phyloP scores from a whole-genome alignment of 176 grass and related monocot species.

The Bolboschoenus planiculmis region DNA sequence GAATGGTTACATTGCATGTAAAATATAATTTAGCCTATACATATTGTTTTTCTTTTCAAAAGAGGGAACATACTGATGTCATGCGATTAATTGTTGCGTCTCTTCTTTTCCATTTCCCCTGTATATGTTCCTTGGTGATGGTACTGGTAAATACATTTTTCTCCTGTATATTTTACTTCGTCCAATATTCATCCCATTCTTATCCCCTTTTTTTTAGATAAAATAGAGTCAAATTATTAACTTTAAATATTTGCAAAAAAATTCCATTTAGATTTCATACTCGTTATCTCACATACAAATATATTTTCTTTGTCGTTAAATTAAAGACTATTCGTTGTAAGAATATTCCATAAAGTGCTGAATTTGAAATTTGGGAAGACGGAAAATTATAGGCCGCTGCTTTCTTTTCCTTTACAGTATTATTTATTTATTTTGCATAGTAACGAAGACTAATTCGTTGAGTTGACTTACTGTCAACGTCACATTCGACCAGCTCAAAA shows the following conservation, averaged over 20 bases:
- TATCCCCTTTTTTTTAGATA: no score
- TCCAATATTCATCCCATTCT: no score
- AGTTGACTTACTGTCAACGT: neutral
- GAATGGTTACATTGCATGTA: neutral
- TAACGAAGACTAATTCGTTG: neutral
- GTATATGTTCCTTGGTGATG: neutral
- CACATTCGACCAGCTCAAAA: neutral
- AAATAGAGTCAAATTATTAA: neutral
- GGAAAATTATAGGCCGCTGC: neutral
- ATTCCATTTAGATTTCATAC: no score
- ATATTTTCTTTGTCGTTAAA: no score
- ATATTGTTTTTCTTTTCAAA: neutral
- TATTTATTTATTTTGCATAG: no score
- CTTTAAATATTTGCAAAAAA: neutral
- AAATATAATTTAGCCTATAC: neutral
- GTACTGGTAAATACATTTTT: no score
- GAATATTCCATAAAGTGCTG: neutral
- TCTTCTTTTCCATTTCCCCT: neutral
- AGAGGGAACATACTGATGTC: neutral
- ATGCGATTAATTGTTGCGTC: neutral
- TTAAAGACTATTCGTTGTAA: no score
- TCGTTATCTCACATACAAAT: no score
- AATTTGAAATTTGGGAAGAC: neutral
- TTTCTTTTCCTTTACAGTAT: neutral
- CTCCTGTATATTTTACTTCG: no score